These are phyloP conservation scores for Fusarium torreyae DNA, from an alignment of 2,329 filamentous ascomycete genomes.

Conservation along the genomic window DNA sequence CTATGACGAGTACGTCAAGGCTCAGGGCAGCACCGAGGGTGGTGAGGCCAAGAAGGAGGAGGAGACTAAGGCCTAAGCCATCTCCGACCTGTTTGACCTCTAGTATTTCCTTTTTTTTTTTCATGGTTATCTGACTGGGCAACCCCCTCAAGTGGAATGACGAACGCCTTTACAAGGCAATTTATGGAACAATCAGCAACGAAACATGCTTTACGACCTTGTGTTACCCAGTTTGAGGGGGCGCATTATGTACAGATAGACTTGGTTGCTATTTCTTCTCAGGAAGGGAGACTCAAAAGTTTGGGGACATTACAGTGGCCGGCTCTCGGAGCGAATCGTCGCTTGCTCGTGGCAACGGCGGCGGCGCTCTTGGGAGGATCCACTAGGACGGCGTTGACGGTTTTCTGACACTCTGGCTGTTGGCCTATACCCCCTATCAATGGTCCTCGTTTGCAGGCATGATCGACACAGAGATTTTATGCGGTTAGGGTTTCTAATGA, in stretches of 20 bases:
- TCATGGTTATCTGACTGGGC: conserved; percentile 51
- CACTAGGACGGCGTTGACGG: conserved; percentile 60
- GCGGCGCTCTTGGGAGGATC: conserved; percentile 47
- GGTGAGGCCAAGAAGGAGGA: conserved; percentile 66
- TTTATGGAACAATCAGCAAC: conserved; percentile 49
- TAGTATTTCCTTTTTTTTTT: conserved; percentile 51
- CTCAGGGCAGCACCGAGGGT: conserved; percentile 67
- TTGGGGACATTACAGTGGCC: conserved; percentile 52
- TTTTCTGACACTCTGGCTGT: conserved; percentile 59
- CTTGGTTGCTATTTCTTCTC: conserved; percentile 58
- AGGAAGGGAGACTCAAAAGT: conserved; percentile 56
- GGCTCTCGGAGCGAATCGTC: conserved; percentile 44
- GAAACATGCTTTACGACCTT: conserved; percentile 50
- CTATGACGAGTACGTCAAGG: conserved; percentile 99
- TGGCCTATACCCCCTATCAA: conserved; percentile 60
- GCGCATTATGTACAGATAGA: conserved; percentile 61
- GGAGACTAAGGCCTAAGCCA: conserved; percentile 60
- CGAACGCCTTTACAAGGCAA: conserved; percentile 41
- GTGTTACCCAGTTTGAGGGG: conserved; percentile 45
- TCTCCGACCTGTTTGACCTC: conserved; percentile 20
- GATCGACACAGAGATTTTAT: conserved; percentile 55
- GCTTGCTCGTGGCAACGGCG: conserved; percentile 42
- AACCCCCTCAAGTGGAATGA: conserved; percentile 48
- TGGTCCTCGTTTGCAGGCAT: conserved; percentile 56
- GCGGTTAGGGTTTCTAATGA: conserved; percentile 56